Evolutionary conservation across 1,139 yeast species (phyloP).

Genomic region (Candida sojae): DNA sequence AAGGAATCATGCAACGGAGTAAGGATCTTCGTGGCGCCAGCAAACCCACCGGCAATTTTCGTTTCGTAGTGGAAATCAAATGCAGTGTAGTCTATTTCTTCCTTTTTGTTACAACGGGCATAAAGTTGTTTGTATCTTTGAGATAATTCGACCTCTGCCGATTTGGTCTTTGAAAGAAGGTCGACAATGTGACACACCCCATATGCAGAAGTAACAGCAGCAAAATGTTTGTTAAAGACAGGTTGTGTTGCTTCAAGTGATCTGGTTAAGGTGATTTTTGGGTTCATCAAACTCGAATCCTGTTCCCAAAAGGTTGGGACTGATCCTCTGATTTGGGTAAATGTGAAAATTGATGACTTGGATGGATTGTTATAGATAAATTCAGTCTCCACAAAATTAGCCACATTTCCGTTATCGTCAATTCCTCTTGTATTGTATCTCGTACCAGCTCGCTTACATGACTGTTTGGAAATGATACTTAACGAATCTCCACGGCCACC

Average conservation of each 20-base stretch:
- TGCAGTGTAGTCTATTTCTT: slow-evolving; percentile 64
- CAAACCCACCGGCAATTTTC: slow-evolving; percentile 76
- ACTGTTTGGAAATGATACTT: slow-evolving; percentile 86
- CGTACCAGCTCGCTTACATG: slow-evolving; percentile 96
- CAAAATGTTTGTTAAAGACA: slow-evolving; percentile 80
- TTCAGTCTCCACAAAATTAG: slow-evolving; percentile 96
- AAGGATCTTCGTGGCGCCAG: slow-evolving; percentile 74
- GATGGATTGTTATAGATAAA: slow-evolving; percentile 59
- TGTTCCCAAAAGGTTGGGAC: slow-evolving; percentile 99
- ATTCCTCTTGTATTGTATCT: slow-evolving; percentile 92
- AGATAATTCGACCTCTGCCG: slow-evolving; percentile 75
- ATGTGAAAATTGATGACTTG: slow-evolving; percentile 60
- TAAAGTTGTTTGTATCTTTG: slow-evolving; percentile 65
- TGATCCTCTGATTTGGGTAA: slow-evolving; percentile 88
- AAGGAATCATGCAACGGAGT: slow-evolving; percentile 66
- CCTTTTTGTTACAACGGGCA: slow-evolving; percentile 38
- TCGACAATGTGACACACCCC: slow-evolving; percentile 89
- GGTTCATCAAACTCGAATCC: slow-evolving; percentile 79
- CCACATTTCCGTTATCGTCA: slow-evolving; percentile 93
- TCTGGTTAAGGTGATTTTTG: slow-evolving; percentile 85
- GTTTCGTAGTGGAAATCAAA: slow-evolving; percentile 96
- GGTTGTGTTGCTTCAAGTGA: slow-evolving; percentile 93
- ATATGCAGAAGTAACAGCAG: slow-evolving; percentile 65
- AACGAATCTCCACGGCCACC: slow-evolving; percentile 50
- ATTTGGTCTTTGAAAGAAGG: slow-evolving; percentile 69